Evolutionary conservation across 2,329 filamentous ascomycete species (phyloP).

Genomic region (Pseudogymnoascus sp.): DNA sequence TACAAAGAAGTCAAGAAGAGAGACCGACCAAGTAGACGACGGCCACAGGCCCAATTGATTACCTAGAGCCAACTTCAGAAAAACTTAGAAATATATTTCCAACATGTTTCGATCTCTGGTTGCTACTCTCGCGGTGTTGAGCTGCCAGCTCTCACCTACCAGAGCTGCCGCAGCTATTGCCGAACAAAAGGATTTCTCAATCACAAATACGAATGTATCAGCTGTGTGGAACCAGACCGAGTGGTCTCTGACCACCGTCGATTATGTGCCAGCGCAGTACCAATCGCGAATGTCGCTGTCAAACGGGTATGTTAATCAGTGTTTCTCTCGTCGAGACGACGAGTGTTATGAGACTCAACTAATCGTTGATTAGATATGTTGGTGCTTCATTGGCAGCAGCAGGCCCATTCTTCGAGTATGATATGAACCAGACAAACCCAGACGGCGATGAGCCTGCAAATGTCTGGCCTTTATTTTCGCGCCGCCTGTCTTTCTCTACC

Average conservation of each 20-base stretch:
- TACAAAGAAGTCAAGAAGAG: not conserved
- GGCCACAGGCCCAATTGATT: not conserved
- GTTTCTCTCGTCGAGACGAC: not conserved
- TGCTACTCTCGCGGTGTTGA: not conserved
- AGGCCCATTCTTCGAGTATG: constrained; percentile 27
- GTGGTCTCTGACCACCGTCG: constrained; percentile 23
- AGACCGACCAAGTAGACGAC: not conserved
- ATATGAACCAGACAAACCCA: constrained; percentile 25
- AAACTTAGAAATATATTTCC: not conserved
- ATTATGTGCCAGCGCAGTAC: constrained; percentile 23
- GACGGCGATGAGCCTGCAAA: constrained; percentile 34
- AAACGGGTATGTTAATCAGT: constrained; percentile 22
- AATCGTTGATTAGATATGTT: constrained; percentile 20
- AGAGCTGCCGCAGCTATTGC: constrained; percentile 10
- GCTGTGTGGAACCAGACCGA: constrained; percentile 22
- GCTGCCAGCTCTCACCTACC: not conserved
- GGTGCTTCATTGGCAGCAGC: constrained; percentile 24
- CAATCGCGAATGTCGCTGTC: constrained; percentile 25
- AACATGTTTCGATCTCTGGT: not conserved
- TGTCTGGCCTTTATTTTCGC: constrained; percentile 59
- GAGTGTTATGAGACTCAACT: not conserved
- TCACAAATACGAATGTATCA: constrained; percentile 17
- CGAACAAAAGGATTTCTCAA: constrained; percentile 22
- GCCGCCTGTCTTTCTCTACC: constrained; percentile 57
- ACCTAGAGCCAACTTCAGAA: not conserved